These are phyloP conservation scores for Melaleuca alternifolia DNA, from an alignment of 345 rosid genomes.

Conservation along the genomic window DNA sequence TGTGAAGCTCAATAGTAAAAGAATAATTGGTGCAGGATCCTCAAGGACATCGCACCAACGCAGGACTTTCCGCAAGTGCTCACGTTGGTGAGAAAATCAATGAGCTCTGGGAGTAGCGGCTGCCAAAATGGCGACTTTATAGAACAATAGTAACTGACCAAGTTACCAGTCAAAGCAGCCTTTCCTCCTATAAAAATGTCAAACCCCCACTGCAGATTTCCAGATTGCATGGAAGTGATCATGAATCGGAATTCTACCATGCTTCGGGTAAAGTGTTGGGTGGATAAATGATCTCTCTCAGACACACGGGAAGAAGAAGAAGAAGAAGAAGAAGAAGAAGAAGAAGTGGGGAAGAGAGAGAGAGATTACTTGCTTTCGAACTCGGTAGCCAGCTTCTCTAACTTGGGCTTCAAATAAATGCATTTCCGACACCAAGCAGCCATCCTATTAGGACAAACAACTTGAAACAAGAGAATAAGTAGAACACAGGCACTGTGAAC, in stretches of 20 bases:
- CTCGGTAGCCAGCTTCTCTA: constrained; percentile 76
- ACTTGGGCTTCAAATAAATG: constrained; percentile 84
- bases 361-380: constrained; percentile 14
- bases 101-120: not conserved
- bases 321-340: not conserved
- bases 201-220: not conserved
- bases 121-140: not conserved
- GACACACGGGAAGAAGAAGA: not conserved
- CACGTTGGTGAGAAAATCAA: not conserved
- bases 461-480: not conserved
- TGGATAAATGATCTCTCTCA: not conserved
- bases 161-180: not conserved
- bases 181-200: not conserved
- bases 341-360: too few relatives aligned
- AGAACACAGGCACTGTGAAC: not conserved
- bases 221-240: not conserved
- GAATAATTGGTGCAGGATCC: not conserved
- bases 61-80: not conserved
- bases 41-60: not conserved
- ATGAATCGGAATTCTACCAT: not conserved
- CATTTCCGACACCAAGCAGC: constrained; percentile 98
- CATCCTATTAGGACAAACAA: constrained; percentile 44
- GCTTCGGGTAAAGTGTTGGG: not conserved
- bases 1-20: not conserved
- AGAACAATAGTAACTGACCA: not conserved